Conservation (phyloP, 2,329 filamentous ascomycete genomes). For the Dryadomyces quercus-mongolicae region DNA sequence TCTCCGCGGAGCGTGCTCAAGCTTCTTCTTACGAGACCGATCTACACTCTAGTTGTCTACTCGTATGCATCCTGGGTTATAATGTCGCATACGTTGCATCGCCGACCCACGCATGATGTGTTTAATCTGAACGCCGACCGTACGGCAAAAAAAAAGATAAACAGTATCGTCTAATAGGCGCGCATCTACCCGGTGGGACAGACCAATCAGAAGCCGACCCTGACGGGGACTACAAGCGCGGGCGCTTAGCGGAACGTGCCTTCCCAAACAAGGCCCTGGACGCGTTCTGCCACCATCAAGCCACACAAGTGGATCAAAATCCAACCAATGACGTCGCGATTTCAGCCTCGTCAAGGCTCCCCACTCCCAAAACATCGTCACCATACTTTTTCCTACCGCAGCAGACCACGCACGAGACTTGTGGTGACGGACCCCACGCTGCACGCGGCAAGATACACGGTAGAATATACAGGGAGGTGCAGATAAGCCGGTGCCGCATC, state of each 20-base stretch:
- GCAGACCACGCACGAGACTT: neutral
- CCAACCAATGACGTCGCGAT: neutral
- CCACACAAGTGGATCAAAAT: neutral
- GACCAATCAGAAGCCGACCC: neutral
- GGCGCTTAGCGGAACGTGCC: neutral
- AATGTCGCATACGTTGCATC: too few species aligned
- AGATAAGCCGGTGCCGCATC: too few species aligned
- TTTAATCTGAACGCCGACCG: too few species aligned
- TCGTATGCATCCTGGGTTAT: too few species aligned
- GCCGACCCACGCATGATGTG: too few species aligned
- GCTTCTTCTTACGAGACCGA: too few species aligned
- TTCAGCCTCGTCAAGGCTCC: neutral
- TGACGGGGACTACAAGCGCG: neutral
- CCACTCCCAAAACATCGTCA: neutral
- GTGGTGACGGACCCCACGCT: too few species aligned
- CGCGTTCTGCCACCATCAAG: slow-evolving; percentile 1
- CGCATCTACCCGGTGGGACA: neutral
- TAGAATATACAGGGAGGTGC: too few species aligned
- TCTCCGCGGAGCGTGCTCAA: too few species aligned
- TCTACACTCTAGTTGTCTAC: too few species aligned
- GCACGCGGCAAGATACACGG: too few species aligned
- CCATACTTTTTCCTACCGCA: neutral
- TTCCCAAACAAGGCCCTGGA: neutral
- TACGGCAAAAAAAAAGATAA: neutral
- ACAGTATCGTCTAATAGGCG: neutral